Evolutionary conservation across 140 eudicot genomes (phyloP).

Genomic region (Cichorium intybus): DNA sequence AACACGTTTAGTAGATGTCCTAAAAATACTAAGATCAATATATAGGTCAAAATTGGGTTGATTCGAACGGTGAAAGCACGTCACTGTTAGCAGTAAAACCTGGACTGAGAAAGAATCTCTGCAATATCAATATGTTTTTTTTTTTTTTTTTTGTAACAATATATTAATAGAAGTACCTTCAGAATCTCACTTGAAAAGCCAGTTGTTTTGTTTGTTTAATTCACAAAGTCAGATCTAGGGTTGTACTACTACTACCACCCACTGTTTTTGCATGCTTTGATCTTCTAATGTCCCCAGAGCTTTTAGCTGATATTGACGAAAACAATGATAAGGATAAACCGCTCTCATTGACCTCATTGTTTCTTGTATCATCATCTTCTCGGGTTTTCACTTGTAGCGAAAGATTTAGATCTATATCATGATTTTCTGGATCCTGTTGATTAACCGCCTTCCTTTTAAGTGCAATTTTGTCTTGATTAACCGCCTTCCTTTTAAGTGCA

Average conservation of each 20-base stretch:
- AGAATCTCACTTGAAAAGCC: slow-evolving; percentile 43
- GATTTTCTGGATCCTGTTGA: slow-evolving; percentile 14
- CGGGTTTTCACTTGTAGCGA: slow-evolving; percentile 35
- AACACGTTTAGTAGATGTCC: not conserved
- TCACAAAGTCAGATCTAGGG: slow-evolving; percentile 70
- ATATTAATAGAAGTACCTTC: slow-evolving; percentile 23
- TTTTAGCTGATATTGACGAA: slow-evolving; percentile 32
- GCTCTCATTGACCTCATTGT: slow-evolving; percentile 13
- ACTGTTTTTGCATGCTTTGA: slow-evolving; percentile 43
- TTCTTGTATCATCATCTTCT: slow-evolving; percentile 17
- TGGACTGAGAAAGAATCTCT: not conserved
- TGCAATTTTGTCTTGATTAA: slow-evolving; percentile 5
- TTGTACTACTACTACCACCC: slow-evolving; percentile 21
- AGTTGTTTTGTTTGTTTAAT: slow-evolving; percentile 36
- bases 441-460: slow-evolving; percentile 40
- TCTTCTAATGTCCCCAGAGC: slow-evolving; percentile 9
- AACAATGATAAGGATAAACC: slow-evolving; percentile 48
- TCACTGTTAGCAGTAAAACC: not conserved
- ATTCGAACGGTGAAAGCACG: not conserved
- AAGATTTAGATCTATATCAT: slow-evolving; percentile 48
- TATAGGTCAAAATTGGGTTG: not conserved
- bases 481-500: slow-evolving; percentile 39
- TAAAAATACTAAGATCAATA: not conserved
- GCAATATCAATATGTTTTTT: not conserved
- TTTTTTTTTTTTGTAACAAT: slow-evolving; percentile 14